Base-by-base conservation (phyloP, 768 basidiomycete genomes). In the Filobasidium wieringae region DNA sequence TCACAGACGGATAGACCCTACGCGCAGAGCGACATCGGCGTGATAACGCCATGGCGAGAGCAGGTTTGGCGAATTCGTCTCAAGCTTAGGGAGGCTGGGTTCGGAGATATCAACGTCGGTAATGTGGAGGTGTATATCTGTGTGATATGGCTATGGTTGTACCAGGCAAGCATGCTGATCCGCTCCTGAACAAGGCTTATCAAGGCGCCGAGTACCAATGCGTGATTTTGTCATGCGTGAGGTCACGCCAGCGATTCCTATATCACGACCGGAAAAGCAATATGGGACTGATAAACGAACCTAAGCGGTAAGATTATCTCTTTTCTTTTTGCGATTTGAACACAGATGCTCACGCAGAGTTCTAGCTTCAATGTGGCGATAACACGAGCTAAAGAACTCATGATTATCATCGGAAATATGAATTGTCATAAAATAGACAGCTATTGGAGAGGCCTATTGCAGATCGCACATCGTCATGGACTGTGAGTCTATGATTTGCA, bases 341-440 rank as follows among this genome's bases (percentile, higher is more conserved):
- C n/a, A n/a, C n/a, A n/a, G n/a, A n/a, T n/a, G n/a, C n/a, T n/a
- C n/a, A n/a, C n/a, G n/a, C n/a, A n/a, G n/a, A 4, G 12, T 4
- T n/a, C 0, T 39, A 73, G 72, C 15, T 73, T 75, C 68, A 76
- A 76, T 58, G 75, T 76, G 30, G 72, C 74, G 27, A 73, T 74
- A 53, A 76, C 74, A 0, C 64, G 75, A 26, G 74, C 74, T 1
- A 74, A 75, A 51, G 74, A 75, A 61, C 53, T 75, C 1, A 59
- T 76, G 26, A 52, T 76, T 34, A 59, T 74, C 22, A 59, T 76
- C 7, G 75, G 75, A 0, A 72, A 73, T 60, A 68, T 66, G 0
- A 62, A 69, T 19, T 64, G 66, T 7, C 65, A 72, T 30, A 66
- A 63, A 43, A 56, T 45, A 12, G 75, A 76, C 53, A 69, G 73